These are phyloP conservation scores for Yamadazyma diospyri DNA, from an alignment of 1,139 yeast genomes.

Conservation along the genomic window DNA sequence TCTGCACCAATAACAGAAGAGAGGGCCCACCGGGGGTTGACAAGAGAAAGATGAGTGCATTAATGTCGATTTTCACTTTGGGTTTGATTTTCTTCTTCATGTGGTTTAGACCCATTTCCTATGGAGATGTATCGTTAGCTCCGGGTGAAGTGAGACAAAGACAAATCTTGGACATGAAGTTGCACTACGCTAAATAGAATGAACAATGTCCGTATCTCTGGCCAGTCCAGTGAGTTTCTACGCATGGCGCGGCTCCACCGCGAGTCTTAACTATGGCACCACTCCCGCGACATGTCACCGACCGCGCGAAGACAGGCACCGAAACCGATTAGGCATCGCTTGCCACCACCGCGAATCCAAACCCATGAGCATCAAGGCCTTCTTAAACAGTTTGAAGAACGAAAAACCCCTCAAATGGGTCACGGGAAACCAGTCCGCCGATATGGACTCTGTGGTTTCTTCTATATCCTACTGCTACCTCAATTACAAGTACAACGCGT, in stretches of 20 bases:
- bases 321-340: too few relatives aligned
- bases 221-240: too few relatives aligned
- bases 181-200: constrained; percentile 76
- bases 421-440: constrained; percentile 82
- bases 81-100: constrained; percentile 62
- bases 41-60: constrained; percentile 25
- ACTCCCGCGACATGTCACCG: too few relatives aligned
- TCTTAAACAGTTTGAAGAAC: constrained; percentile 11
- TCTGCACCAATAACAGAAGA: constrained; percentile 56
- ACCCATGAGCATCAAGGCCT: constrained; percentile 13
- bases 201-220: neutral
- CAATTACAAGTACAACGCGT: constrained; percentile 21
- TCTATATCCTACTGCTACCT: constrained; percentile 72
- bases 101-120: constrained; percentile 80
- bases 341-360: too few relatives aligned
- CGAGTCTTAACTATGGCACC: too few relatives aligned
- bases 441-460: constrained; percentile 80
- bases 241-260: too few relatives aligned
- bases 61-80: constrained; percentile 39
- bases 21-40: constrained; percentile 20
- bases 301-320: too few relatives aligned
- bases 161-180: constrained; percentile 77
- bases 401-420: constrained; percentile 41
- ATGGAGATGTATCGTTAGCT: constrained; percentile 68
- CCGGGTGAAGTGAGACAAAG: constrained; percentile 66